Evolutionary conservation across 1,284 basidiomycete species (phyloP), one percentile per base, ranked within the genome.

Genomic region (Apiotrichum brassicae): DNA sequence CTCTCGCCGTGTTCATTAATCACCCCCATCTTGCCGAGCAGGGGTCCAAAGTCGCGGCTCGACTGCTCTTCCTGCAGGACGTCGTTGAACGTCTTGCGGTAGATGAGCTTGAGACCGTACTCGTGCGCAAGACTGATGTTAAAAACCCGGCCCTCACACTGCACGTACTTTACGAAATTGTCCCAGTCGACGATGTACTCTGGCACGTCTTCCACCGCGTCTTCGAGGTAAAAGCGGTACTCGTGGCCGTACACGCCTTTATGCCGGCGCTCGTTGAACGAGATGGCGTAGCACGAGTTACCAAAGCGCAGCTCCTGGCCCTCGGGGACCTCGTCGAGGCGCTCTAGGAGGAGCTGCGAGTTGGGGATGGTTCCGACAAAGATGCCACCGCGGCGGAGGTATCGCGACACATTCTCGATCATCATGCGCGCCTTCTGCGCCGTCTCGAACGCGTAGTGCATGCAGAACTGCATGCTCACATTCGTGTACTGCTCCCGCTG

Each of bases 401-500:
- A 85, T 35, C 80, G 74, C 46, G 83, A 81, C 22, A 94, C 93
- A 67, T 99, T 99, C 45, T 85, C 81, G 24, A 99, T 81, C 94
- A 99, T 97, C 65, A 82, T 84, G 30, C 89, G 79, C 23, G 85
- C 89, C 70, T 95, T 97, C 46, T 80, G 76, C 25, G 84, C 81
- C 34, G 80, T 85, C 68, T 97, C 92, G 71, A 97, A 98, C 8
- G 94, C 95, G 66, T 99, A 98, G 72, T 99, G 95, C 89, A 98
- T 95, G 74, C 94, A 98, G 72, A 99, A 99, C 69, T 99, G 95
- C 85, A 97, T 86, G 2, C 89, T 87, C 19, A 98, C 90, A 43
- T 89, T 89, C 69, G 97, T 93, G 67, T 97, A 97, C 58, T 68
- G 52, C 16, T 72, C 58, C 14, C 77, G 72, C 22, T 61, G 5